These are phyloP conservation scores for Phellopilus nigrolimitatus DNA, from an alignment of 1,284 basidiomycete genomes.

Conservation along the genomic window DNA sequence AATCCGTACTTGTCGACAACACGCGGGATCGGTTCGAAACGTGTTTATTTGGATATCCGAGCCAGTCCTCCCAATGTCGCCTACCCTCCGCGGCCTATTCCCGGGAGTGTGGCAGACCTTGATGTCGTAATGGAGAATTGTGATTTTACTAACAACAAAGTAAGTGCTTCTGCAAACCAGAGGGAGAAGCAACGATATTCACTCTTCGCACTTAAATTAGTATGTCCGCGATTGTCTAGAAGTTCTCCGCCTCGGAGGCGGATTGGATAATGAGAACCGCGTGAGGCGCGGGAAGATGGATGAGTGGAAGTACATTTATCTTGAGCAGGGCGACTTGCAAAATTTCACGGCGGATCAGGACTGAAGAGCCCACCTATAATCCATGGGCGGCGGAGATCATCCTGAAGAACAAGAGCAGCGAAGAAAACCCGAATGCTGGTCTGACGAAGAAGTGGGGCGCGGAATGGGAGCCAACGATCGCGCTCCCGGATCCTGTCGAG, in stretches of 20 bases:
- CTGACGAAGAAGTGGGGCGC: conserved; percentile 36
- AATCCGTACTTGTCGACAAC: conserved; percentile 40
- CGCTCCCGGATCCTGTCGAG: conserved; percentile 33
- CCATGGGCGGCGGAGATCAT: conserved; percentile 18
- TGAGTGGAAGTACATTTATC: conserved; percentile 63
- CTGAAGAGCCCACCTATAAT: conserved; percentile 17
- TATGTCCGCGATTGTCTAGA: conserved; percentile 79
- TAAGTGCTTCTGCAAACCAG: conserved; percentile 31
- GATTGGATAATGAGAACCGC: conserved; percentile 56
- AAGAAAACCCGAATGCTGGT: conserved; percentile 32
- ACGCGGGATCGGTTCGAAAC: conserved; percentile 65
- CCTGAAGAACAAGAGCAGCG: not conserved
- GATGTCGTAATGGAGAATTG: conserved; percentile 87
- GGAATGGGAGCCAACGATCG: conserved; percentile 44
- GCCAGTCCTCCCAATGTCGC: conserved; percentile 50
- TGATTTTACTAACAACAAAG: conserved; percentile 79
- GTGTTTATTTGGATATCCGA: conserved; percentile 72
- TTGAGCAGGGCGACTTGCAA: conserved; percentile 44
- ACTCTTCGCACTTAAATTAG: conserved; percentile 31
- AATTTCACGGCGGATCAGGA: conserved; percentile 31
- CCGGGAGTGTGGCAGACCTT: conserved; percentile 80
- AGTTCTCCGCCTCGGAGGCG: conserved; percentile 60
- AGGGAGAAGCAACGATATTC: conserved; percentile 19
- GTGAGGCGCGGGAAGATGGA: conserved; percentile 55
- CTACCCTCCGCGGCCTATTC: conserved; percentile 80